phyloP scores from a whole-genome alignment of 2,329 filamentous ascomycete genomes.

The Alternaria ethzedia region DNA sequence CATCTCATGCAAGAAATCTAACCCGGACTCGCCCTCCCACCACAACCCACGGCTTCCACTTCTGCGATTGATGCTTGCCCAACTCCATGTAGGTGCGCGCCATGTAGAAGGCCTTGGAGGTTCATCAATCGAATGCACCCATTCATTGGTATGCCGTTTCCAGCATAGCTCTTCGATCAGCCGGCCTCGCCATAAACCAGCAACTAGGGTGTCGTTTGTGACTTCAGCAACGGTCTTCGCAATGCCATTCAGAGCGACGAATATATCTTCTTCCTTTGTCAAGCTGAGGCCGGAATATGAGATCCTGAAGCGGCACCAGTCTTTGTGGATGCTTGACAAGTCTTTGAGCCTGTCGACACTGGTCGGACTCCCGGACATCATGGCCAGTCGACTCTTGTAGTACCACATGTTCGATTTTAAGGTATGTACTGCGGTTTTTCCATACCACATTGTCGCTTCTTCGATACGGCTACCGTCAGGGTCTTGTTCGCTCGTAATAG shows the following conservation, averaged over 20 bases:
- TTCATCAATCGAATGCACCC: not conserved
- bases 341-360: not conserved
- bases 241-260: constrained; percentile 12
- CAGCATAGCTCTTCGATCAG: constrained; percentile 1
- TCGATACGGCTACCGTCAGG: not conserved
- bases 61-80: not conserved
- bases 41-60: too few relatives aligned
- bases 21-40: not conserved
- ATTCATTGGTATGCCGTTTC: not conserved
- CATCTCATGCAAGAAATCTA: not conserved
- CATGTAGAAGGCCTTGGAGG: not conserved
- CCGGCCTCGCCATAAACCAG: constrained; percentile 8
- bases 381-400: not conserved
- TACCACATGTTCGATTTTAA: not conserved
- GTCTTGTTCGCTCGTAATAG: not conserved
- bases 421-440: not conserved
- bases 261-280: constrained; percentile 10
- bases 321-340: not conserved
- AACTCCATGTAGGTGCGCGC: constrained; percentile 11
- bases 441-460: not conserved
- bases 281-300: not conserved
- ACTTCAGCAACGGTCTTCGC: not conserved
- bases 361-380: too few relatives aligned
- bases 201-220: constrained; percentile 2
- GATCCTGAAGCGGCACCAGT: not conserved